Evolutionary conservation across 345 rosid species (phyloP).

Genomic region (Populus ilicifolia): DNA sequence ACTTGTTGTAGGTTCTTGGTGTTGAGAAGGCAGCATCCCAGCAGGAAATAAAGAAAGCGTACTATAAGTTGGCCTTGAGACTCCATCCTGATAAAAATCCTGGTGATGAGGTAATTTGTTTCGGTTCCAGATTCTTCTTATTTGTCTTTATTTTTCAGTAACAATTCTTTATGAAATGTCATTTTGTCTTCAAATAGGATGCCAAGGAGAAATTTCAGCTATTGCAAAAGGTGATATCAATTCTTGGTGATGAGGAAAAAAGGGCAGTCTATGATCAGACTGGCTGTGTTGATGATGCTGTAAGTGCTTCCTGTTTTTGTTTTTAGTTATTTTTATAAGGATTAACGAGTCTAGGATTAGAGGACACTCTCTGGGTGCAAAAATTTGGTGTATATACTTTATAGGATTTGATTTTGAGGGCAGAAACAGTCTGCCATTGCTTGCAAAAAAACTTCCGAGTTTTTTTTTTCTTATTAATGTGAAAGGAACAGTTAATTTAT

Average conservation of each 20-base stretch:
- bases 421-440: background rate
- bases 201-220: slow-evolving; percentile 97
- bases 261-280: slow-evolving; percentile 81
- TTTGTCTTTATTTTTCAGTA: background rate
- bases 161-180: background rate
- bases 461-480: background rate
- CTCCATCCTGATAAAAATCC: slow-evolving; percentile 95
- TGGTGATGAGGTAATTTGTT: slow-evolving; percentile 62
- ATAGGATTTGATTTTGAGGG: background rate
- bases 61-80: slow-evolving; percentile 72
- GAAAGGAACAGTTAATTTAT: background rate
- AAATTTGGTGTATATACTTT: background rate
- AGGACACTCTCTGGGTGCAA: background rate
- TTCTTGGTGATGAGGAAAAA: slow-evolving; percentile 89
- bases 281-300: slow-evolving; percentile 83
- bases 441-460: background rate
- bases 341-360: background rate
- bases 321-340: background rate
- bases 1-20: slow-evolving; percentile 61
- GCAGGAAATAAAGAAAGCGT: slow-evolving; percentile 87
- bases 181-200: slow-evolving; percentile 41
- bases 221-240: slow-evolving; percentile 81
- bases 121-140: background rate
- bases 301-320: slow-evolving; percentile 38
- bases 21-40: slow-evolving; percentile 64